Conservation (phyloP, 2,329 filamentous ascomycete genomes). For the Lachnellula cervina region DNA sequence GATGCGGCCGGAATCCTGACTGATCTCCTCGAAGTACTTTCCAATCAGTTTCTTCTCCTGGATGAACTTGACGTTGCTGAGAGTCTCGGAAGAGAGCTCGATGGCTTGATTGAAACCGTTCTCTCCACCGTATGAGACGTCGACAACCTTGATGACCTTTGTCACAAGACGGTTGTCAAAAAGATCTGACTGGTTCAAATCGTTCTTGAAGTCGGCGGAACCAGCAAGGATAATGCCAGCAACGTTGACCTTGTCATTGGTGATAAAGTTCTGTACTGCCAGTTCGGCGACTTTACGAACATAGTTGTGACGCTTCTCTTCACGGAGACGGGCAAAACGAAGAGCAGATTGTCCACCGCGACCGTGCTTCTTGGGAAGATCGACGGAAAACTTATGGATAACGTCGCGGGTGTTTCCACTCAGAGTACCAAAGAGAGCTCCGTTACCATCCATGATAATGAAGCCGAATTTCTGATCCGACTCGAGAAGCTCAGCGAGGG, state of each 20-base stretch:
- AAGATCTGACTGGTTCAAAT: constrained; percentile 94
- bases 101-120: constrained; percentile 99
- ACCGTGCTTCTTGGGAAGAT: constrained; percentile 99
- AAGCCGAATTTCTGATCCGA: constrained; percentile 99
- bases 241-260: constrained; percentile 96
- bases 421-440: constrained; percentile 91
- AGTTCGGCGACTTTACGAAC: constrained; percentile 97
- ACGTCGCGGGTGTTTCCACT: constrained; percentile 97
- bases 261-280: constrained; percentile 98
- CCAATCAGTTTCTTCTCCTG: constrained; percentile 99
- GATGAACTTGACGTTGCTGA: constrained; percentile 99
- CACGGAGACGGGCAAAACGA: constrained; percentile 98
- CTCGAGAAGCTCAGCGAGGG: constrained; percentile 91
- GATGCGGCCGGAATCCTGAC: constrained; percentile 91
- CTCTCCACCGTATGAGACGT: constrained; percentile 97
- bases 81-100: constrained; percentile 87
- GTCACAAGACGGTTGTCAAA: constrained; percentile 86
- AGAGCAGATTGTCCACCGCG: constrained; percentile 99
- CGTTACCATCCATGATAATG: constrained; percentile 99
- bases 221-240: constrained; percentile 92
- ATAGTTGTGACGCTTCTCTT: constrained; percentile 99
- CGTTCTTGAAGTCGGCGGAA: constrained; percentile 99
- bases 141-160: constrained; percentile 99
- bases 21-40: constrained; percentile 98
- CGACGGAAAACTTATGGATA: constrained; percentile 96